phyloP scores from a whole-genome alignment of 2,329 filamentous ascomycete species.

The Ascosphaera apis region DNA sequence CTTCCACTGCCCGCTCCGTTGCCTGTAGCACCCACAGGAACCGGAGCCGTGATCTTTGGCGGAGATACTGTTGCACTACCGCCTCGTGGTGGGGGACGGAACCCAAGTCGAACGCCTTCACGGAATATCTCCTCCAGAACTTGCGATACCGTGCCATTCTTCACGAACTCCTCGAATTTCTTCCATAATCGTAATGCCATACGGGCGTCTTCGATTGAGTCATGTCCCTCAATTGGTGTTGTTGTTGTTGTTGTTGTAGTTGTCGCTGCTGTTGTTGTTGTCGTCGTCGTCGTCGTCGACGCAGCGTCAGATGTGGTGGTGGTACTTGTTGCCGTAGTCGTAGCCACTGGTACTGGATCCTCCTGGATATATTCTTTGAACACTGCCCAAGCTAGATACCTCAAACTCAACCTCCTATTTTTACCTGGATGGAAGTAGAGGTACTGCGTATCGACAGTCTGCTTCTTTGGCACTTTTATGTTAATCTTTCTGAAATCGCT shows the following conservation, averaged over 20 bases:
- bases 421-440: slow-evolving; percentile 66
- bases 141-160: slow-evolving; percentile 59
- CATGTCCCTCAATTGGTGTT: slow-evolving; percentile 34
- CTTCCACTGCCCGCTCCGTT: slow-evolving; percentile 13
- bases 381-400: slow-evolving; percentile 77
- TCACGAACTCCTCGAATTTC: slow-evolving; percentile 74
- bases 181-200: slow-evolving; percentile 75
- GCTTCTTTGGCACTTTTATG: slow-evolving; percentile 72
- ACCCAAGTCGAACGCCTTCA: slow-evolving; percentile 35
- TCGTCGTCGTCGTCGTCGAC: slow-evolving; percentile 1
- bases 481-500: slow-evolving; percentile 97
- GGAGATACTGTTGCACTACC: neutral
- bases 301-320: neutral
- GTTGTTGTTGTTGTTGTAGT: slow-evolving; percentile 8
- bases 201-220: slow-evolving; percentile 83
- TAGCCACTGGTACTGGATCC: slow-evolving; percentile 28
- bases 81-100: slow-evolving; percentile 28
- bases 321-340: slow-evolving; percentile 2
- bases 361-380: slow-evolving; percentile 87
- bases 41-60: neutral
- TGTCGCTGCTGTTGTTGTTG: slow-evolving; percentile 3
- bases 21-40: neutral
- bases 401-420: slow-evolving; percentile 67
- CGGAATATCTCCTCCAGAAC: slow-evolving; percentile 75
- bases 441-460: slow-evolving; percentile 86